phyloP scores from a whole-genome alignment of 768 basidiomycete genomes.

The Phylloporus scabripes region DNA sequence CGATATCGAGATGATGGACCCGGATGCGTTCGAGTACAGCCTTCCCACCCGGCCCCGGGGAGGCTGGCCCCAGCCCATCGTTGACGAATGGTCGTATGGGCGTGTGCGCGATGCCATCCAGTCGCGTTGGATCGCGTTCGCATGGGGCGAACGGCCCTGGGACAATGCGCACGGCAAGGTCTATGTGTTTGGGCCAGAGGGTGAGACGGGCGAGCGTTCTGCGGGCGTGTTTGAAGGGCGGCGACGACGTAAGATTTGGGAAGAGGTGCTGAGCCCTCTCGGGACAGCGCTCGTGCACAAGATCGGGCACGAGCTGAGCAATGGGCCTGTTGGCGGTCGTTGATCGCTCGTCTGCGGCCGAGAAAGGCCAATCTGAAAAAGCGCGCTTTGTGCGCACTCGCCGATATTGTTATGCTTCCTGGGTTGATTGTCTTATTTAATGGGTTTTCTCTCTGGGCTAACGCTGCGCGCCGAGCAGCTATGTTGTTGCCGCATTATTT shows the following conservation, averaged over 20 bases:
- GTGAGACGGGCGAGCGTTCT: slow-evolving; percentile 71
- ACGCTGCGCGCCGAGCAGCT: not conserved
- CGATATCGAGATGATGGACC: slow-evolving; percentile 26
- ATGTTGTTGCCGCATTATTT: not conserved
- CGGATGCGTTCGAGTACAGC: slow-evolving; percentile 15
- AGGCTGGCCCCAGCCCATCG: slow-evolving; percentile 52
- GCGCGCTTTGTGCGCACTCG: not conserved
- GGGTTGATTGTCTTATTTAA: slow-evolving; percentile 5
- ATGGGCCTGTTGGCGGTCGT: slow-evolving; percentile 46
- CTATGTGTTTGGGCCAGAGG: slow-evolving; percentile 78
- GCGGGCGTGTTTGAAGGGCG: slow-evolving; percentile 60
- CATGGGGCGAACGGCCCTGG: slow-evolving; percentile 72
- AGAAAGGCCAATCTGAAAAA: slow-evolving; percentile 4
- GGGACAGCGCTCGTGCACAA: slow-evolving; percentile 67
- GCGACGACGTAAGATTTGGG: slow-evolving; percentile 56
- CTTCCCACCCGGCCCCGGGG: slow-evolving; percentile 19
- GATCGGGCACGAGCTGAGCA: slow-evolving; percentile 65
- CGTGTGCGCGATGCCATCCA: slow-evolving; percentile 70
- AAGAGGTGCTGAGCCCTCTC: slow-evolving; percentile 59
- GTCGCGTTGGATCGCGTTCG: slow-evolving; percentile 70
- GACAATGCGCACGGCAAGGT: slow-evolving; percentile 49
- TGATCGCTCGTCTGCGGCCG: slow-evolving; percentile 9
- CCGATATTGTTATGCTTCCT: not conserved
- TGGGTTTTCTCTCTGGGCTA: slow-evolving; percentile 1
- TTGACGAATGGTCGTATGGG: slow-evolving; percentile 61